Conservation (phyloP, 306 rosid species). For the Cicer arietinum region DNA sequence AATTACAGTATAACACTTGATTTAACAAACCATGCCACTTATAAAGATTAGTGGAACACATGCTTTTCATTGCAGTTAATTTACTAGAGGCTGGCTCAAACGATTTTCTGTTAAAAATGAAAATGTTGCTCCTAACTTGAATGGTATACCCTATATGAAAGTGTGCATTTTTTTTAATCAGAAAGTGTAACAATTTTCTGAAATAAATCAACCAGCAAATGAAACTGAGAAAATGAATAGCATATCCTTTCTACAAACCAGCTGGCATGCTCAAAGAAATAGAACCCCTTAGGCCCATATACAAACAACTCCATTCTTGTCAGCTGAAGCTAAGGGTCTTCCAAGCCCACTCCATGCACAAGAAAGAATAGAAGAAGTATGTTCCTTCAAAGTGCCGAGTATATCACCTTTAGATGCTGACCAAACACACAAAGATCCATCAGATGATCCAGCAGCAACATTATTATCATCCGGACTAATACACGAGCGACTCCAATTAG, state of each 20-base stretch:
- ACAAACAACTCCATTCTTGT: conserved; percentile 84
- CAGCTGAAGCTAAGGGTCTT: conserved; percentile 88
- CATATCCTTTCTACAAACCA: neutral
- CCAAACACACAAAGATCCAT: conserved; percentile 85
- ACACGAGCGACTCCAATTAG: conserved; percentile 98
- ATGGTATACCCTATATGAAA: too few species aligned
- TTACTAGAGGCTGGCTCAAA: too few species aligned
- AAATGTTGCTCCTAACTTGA: too few species aligned
- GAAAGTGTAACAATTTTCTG: too few species aligned
- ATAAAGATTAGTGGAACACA: too few species aligned
- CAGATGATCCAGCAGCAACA: conserved; percentile 89
- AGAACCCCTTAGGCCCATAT: conserved; percentile 63
- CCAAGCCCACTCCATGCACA: conserved; percentile 92
- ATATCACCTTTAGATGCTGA: conserved; percentile 71
- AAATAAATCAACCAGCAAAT: neutral
- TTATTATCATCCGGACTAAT: conserved; percentile 87
- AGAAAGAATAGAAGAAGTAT: conserved; percentile 73
- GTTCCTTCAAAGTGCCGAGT: conserved; percentile 80
- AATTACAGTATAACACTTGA: too few species aligned
- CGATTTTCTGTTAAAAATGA: too few species aligned
- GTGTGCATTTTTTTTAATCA: too few species aligned
- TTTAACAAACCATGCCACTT: too few species aligned
- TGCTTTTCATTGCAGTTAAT: too few species aligned
- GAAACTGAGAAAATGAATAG: conserved; percentile 14
- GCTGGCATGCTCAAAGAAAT: conserved; percentile 31